phyloP scores from a whole-genome alignment of 2,329 filamentous ascomycete species.

The Metarhizium anisopliae region DNA sequence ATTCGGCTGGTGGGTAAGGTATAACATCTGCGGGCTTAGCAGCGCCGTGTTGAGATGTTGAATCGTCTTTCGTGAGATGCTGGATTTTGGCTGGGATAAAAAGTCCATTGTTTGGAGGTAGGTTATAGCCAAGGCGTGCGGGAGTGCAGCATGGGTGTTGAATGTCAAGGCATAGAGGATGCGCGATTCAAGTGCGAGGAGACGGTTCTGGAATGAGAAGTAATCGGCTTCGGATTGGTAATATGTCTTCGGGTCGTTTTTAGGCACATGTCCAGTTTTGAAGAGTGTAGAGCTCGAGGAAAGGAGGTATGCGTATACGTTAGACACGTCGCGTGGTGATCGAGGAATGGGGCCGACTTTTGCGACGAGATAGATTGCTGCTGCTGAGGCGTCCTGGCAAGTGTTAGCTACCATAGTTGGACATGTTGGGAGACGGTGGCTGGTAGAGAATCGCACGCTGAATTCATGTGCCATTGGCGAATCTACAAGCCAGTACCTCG shows the following conservation, averaged over 20 bases:
- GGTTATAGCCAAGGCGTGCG: constrained; percentile 78
- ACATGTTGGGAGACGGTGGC: background rate
- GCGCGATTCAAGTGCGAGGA: constrained; percentile 68
- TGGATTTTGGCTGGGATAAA: constrained; percentile 33
- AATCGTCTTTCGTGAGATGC: constrained; percentile 56
- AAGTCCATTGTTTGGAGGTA: constrained; percentile 87
- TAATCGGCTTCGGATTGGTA: constrained; percentile 69
- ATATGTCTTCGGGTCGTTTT: constrained; percentile 43
- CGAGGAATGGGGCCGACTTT: constrained; percentile 74
- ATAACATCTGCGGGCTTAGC: constrained; percentile 79
- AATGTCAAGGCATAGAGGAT: constrained; percentile 72
- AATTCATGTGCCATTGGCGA: constrained; percentile 51
- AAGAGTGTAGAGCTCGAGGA: constrained; percentile 51
- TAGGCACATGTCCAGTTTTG: constrained; percentile 25
- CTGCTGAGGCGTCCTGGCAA: constrained; percentile 68
- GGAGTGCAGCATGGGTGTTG: constrained; percentile 75
- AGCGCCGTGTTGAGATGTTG: constrained; percentile 80
- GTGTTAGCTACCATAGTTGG: background rate
- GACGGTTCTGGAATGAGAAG: constrained; percentile 49
- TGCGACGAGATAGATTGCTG: constrained; percentile 68
- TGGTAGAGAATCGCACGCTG: constrained; percentile 27
- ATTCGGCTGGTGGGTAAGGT: constrained; percentile 84
- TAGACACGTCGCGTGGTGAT: constrained; percentile 70
- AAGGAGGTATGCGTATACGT: constrained; percentile 75
- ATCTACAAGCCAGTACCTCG: constrained; percentile 66